Percentiles rank a stretch among this genome's conserved stretches.
These are phyloP conservation scores for Pyricularia sp. DNA, from an alignment of 2,329 filamentous ascomycete genomes.

Conservation along the genomic window DNA sequence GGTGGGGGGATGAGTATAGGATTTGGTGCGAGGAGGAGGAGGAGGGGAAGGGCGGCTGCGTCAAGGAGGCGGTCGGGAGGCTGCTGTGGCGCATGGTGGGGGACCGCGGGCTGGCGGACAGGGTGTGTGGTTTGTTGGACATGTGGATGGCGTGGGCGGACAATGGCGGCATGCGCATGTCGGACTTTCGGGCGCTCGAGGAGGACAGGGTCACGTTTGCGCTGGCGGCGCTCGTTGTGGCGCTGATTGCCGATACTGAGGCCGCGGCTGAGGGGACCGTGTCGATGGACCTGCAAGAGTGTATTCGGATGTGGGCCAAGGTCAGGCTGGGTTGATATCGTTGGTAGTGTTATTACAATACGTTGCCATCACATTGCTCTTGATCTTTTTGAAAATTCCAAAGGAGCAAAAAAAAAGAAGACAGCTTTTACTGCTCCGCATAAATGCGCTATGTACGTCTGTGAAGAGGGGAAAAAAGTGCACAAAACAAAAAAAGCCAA, in stretches of 20 bases:
- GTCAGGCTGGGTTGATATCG: slow-evolving; percentile 30
- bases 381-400: background rate
- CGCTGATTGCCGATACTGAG: slow-evolving; percentile 32
- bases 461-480: background rate
- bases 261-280: slow-evolving; percentile 32
- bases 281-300: slow-evolving; percentile 40
- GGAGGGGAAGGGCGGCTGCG: background rate
- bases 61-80: slow-evolving; percentile 28
- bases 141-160: slow-evolving; percentile 42
- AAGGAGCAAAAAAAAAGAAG: background rate
- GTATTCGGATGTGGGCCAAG: slow-evolving; percentile 37
- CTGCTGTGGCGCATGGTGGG: slow-evolving; percentile 40
- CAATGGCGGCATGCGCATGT: slow-evolving; percentile 37
- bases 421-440: background rate
- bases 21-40: background rate
- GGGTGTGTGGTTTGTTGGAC: slow-evolving; percentile 32
- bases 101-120: slow-evolving; percentile 28
- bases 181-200: slow-evolving; percentile 26
- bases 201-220: slow-evolving; percentile 29
- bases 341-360: background rate
- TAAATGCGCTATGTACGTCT: background rate
- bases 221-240: slow-evolving; percentile 32
- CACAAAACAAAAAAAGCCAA: background rate
- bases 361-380: background rate
- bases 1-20: slow-evolving; percentile 7